Percentiles rank a stretch among this genome's conserved stretches.
phyloP scores from a whole-genome alignment of 78 protist genomes.

The Emiliania huxleyi region DNA sequence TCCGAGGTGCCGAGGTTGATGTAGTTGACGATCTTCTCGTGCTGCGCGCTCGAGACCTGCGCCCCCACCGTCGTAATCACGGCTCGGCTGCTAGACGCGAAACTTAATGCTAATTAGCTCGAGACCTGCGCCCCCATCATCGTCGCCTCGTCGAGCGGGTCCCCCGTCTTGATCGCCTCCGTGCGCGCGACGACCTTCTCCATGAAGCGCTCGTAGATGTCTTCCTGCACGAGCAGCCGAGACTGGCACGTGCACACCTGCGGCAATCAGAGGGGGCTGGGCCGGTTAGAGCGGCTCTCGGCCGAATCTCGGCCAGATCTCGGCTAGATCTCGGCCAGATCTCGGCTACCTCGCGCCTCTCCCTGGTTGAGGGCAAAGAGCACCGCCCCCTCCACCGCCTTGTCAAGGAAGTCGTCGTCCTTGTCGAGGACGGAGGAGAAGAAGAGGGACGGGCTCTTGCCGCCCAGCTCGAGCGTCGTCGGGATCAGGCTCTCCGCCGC shows the following conservation, averaged over 20 bases:
- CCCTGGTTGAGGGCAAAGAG: background rate
- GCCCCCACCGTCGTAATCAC: background rate
- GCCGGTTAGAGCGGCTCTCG: too few relatives aligned
- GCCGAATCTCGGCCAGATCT: too few relatives aligned
- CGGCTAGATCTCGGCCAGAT: too few relatives aligned
- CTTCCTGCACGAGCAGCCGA: background rate
- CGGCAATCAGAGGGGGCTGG: too few relatives aligned
- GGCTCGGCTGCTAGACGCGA: too few relatives aligned
- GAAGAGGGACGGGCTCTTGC: slow-evolving; percentile 84
- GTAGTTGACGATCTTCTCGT: background rate
- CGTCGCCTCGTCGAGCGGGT: background rate
- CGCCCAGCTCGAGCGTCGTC: slow-evolving; percentile 81
- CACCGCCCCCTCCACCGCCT: background rate
- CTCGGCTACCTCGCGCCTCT: too few relatives aligned
- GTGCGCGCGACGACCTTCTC: background rate
- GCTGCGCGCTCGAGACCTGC: background rate
- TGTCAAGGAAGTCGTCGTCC: background rate
- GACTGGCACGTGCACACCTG: background rate
- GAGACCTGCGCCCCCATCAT: background rate
- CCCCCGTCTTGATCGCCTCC: background rate
- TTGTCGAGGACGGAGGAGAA: background rate
- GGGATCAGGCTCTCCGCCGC: slow-evolving; percentile 51
- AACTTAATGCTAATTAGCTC: too few relatives aligned
- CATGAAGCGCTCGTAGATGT: background rate
- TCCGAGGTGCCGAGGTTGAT: background rate